Base-by-base conservation (phyloP, 2,329 filamentous ascomycete genomes). In the Phyllosticta capitalensis region DNA sequence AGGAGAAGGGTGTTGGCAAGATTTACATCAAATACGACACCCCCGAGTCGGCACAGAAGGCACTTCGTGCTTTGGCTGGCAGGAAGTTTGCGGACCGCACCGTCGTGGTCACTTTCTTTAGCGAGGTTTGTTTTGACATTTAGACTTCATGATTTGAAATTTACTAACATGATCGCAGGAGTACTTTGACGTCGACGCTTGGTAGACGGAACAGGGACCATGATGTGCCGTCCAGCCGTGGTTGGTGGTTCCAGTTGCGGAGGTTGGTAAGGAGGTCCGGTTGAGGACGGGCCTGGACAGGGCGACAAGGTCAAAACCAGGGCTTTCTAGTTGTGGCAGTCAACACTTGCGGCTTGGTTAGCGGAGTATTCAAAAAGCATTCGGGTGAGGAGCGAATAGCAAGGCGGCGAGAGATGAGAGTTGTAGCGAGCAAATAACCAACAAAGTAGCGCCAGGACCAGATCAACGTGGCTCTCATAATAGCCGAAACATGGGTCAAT, bases 31-130 rank as follows among this genome's bases (percentile, higher is more conserved):
- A 96, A 73, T 99, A 90, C 69, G 89, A 94, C 64, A 83, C 80
- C 2, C 77, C 83, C 2, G 90, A 91, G 55, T 84, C 86, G 9
- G 89, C 92, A 20, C 87, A 88, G 63, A 92, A 89, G 68, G 95
- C 94, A 7, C 79, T 99, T 60, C 86, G 87, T 67, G 87, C 90
- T n/a, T 79, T 99, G 66, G 94, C 95, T 28, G 94, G 94, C 53
- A 83, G 95, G 64, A 96, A 97, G 72, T 99, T 99, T 72, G 89
- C 92, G 0, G 90, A 97, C 75, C 84, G 95, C 67, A 99, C 94
- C 3, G 95, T 99, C 26, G 91, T 99, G 12, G 91, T 90, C 2
- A 97, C 94, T 3, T 96, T 94, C 76, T 99, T 96, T 73, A 89
- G 91, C 21, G 95, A 97, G 83, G 89, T 90, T 78, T 74, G 26